Evolutionary conservation across 202 grass and related monocot genomes (phyloP), one percentile per base, ranked within the genome.

Genomic region (Setaria italica): DNA sequence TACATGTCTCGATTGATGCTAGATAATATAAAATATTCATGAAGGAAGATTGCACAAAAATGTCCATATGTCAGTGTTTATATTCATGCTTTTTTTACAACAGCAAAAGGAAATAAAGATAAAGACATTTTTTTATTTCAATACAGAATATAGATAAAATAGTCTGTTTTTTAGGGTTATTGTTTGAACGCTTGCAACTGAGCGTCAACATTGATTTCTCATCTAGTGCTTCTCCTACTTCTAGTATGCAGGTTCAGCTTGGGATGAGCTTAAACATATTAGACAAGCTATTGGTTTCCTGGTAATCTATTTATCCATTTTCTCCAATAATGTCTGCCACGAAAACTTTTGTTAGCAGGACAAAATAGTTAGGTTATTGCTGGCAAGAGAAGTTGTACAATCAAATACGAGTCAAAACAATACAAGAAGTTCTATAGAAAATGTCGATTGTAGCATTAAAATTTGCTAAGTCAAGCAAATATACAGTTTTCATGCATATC

Each of bases 221-320:
- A 88, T 67, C 62, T 21, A 74, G 68, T 81, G 17, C 62, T 67
- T 82, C 88, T 58, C 16, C 33, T 87, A 64, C 37, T 92, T 89
- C 77, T 85, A 99, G 96, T 99, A 99, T 88, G 96, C 96, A 72
- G 91, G 96, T 85, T 90, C 89, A 82, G 89, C 93, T 10, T 99
- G 93, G 93, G 96, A 99, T 84, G 96, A 99, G 85, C 87, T 99
- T 70, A 99, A 99, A 80, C 96, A 99, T 95, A 99, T 99, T 79
- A 92, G 90, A 86, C 95, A 98, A 85, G 95, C 95, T 84, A 98
- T 98, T 81, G 95, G 93, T 72, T 98, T 95, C 89, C 83, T 98
- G 95, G 95, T 98, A 97, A 80, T 74, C 63, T 82, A 3, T 74
- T 80, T 75, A 33, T 49, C 30, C 58, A 72, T 76, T 80, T 80